These are phyloP conservation scores for Ophiostoma ips DNA, from an alignment of 2,329 filamentous ascomycete species.

Conservation along the genomic window DNA sequence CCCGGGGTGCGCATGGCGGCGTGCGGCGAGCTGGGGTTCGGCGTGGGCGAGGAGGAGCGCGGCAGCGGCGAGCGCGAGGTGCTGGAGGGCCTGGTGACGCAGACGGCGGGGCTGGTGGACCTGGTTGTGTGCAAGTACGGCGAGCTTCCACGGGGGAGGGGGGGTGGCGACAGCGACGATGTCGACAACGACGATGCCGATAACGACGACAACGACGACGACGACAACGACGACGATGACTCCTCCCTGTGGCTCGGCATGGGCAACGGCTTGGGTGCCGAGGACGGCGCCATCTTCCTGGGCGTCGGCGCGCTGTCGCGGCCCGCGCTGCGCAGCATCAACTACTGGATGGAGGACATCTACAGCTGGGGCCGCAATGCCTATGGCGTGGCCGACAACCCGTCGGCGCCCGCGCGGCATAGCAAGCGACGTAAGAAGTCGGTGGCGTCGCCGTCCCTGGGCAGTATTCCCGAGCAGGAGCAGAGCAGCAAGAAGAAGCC, in stretches of 20 bases:
- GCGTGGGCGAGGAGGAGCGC: constrained; percentile 89
- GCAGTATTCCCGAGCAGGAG: constrained; percentile 10
- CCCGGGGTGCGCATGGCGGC: constrained; percentile 77
- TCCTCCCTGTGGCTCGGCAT: constrained; percentile 75
- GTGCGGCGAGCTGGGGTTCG: constrained; percentile 81
- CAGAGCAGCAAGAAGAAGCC: background rate
- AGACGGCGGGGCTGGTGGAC: constrained; percentile 76
- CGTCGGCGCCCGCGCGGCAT: constrained; percentile 47
- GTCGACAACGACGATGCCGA: background rate
- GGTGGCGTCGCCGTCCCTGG: background rate
- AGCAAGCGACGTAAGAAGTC: constrained; percentile 21
- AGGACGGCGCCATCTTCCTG: constrained; percentile 78
- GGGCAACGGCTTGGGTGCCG: constrained; percentile 50
- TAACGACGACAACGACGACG: constrained; percentile 11
- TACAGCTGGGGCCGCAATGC: constrained; percentile 73
- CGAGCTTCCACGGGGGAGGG: background rate
- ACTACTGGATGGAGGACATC: constrained; percentile 78
- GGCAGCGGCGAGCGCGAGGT: constrained; percentile 90
- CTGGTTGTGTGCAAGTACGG: constrained; percentile 80
- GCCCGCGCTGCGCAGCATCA: constrained; percentile 56
- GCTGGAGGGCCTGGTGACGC: constrained; percentile 68
- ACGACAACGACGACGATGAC: background rate
- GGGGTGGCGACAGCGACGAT: constrained; percentile 13
- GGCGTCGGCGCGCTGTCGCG: constrained; percentile 62
- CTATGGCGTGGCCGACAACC: constrained; percentile 73